These are phyloP conservation scores for Kwoniella bestiolae DNA, from an alignment of 768 basidiomycete genomes.

Conservation along the genomic window DNA sequence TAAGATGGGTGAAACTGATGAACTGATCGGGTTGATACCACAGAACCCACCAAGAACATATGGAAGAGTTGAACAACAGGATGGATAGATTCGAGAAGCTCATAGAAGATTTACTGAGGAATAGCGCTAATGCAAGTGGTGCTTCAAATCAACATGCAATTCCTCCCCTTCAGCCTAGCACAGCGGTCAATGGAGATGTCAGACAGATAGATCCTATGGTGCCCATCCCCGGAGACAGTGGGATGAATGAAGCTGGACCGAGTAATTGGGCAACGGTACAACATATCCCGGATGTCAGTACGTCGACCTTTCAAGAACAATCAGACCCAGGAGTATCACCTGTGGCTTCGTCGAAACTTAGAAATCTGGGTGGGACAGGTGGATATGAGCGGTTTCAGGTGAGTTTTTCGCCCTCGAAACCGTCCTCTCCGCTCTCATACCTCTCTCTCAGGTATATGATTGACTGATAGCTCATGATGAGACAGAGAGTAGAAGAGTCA, in stretches of 20 bases:
- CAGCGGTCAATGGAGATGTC: neutral
- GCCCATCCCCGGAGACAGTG: neutral
- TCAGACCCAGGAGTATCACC: slow-evolving; percentile 11
- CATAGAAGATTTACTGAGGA: slow-evolving; percentile 19
- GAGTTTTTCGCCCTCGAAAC: no score
- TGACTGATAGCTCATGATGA: no score
- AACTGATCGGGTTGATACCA: neutral
- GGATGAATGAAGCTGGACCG: slow-evolving; percentile 2
- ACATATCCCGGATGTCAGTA: neutral
- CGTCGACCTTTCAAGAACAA: neutral
- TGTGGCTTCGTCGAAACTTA: neutral
- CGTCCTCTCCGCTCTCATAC: no score
- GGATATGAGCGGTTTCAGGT: slow-evolving; percentile 26
- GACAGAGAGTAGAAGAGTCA: slow-evolving; percentile 28
- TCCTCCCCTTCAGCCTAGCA: neutral
- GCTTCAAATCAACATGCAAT: neutral
- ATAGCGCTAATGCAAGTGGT: neutral
- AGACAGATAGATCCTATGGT: neutral
- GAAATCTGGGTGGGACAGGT: slow-evolving; percentile 10
- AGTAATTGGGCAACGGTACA: neutral
- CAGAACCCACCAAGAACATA: slow-evolving; percentile 31
- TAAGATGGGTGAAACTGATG: neutral
- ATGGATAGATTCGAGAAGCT: slow-evolving; percentile 33
- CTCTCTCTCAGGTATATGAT: neutral
- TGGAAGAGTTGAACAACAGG: slow-evolving; percentile 25